Percentiles rank a stretch among this genome's conserved stretches.
phyloP scores from a whole-genome alignment of 1,284 basidiomycete genomes.

The Lignosus rhinocerotis region DNA sequence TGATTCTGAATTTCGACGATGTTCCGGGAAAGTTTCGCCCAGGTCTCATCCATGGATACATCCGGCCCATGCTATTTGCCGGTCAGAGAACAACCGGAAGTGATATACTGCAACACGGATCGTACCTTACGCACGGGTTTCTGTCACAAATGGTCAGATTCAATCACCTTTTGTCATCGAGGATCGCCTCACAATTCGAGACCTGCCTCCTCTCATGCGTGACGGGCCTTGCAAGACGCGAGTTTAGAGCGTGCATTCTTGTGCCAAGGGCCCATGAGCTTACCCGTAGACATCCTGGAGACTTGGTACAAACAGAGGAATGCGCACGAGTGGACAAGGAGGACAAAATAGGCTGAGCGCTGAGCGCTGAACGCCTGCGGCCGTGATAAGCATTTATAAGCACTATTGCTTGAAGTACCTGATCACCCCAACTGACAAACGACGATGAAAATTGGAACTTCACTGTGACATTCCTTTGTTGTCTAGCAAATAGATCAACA shows the following conservation, averaged over 20 bases:
- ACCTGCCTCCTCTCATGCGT: slow-evolving; percentile 31
- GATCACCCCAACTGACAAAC: background rate
- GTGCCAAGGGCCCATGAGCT: background rate
- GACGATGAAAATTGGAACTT: background rate
- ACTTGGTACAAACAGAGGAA: background rate
- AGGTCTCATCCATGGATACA: slow-evolving; percentile 71
- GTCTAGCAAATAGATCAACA: slow-evolving; percentile 16
- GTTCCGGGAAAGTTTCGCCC: slow-evolving; percentile 77
- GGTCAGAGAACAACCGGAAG: slow-evolving; percentile 8
- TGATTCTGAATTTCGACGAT: slow-evolving; percentile 96
- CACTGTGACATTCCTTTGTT: slow-evolving; percentile 4
- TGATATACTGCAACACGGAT: slow-evolving; percentile 3
- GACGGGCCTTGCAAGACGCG: slow-evolving; percentile 20
- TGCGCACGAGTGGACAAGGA: background rate
- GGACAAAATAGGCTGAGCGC: slow-evolving; percentile 4
- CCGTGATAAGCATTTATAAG: background rate
- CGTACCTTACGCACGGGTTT: slow-evolving; percentile 57
- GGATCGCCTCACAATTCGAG: slow-evolving; percentile 44
- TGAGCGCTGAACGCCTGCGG: slow-evolving; percentile 1
- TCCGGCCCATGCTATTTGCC: slow-evolving; percentile 61
- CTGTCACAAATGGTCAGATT: slow-evolving; percentile 35
- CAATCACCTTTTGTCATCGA: slow-evolving; percentile 17
- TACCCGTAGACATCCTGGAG: slow-evolving; percentile 18
- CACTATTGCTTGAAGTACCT: background rate
- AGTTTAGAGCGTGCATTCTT: background rate